A percentile compares a stretch with the other conserved stretches of the same genome.
These are phyloP conservation scores for Curvularia sp. DNA, from an alignment of 2,329 filamentous ascomycete genomes.

Conservation along the genomic window DNA sequence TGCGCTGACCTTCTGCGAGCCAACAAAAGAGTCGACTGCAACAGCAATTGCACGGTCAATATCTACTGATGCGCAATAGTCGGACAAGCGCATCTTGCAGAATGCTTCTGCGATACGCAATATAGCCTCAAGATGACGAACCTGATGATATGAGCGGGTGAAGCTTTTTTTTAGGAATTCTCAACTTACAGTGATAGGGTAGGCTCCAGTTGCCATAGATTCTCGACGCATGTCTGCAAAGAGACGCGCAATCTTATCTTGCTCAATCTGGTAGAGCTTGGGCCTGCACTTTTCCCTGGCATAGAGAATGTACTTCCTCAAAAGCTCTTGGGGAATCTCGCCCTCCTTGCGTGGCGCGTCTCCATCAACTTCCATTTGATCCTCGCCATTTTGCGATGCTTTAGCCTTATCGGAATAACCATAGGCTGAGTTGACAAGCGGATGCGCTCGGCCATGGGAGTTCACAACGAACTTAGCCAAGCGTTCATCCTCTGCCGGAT, in stretches of 20 bases:
- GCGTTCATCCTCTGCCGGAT: constrained; percentile 89
- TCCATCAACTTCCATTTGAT: constrained; percentile 58
- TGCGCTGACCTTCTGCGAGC: constrained; percentile 94
- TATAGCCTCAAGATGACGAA: constrained; percentile 96
- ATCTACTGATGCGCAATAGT: constrained; percentile 88
- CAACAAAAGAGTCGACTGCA: constrained; percentile 94
- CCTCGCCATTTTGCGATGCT: constrained; percentile 44
- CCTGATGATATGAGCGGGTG: constrained; percentile 60
- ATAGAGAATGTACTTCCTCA: constrained; percentile 97
- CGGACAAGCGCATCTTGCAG: constrained; percentile 96
- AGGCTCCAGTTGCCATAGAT: constrained; percentile 90
- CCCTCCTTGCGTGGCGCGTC: constrained; percentile 64
- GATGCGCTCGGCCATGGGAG: constrained; percentile 90
- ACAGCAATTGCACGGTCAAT: constrained; percentile 98
- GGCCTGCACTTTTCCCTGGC: constrained; percentile 87
- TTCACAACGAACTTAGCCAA: constrained; percentile 94
- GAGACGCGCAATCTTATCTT: constrained; percentile 92
- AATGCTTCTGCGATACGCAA: constrained; percentile 95
- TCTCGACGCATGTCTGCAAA: constrained; percentile 97
- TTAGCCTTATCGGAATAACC: constrained; percentile 37
- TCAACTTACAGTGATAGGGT: constrained; percentile 88
- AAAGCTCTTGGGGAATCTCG: constrained; percentile 86
- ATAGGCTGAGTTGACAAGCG: constrained; percentile 55
- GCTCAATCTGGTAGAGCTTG: constrained; percentile 96
- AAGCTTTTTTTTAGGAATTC: neutral